Percentiles rank a stretch among this genome's conserved stretches.
Evolutionary conservation across 2,329 filamentous ascomycete genomes (phyloP).

Genomic region (Kalmusia sp.): DNA sequence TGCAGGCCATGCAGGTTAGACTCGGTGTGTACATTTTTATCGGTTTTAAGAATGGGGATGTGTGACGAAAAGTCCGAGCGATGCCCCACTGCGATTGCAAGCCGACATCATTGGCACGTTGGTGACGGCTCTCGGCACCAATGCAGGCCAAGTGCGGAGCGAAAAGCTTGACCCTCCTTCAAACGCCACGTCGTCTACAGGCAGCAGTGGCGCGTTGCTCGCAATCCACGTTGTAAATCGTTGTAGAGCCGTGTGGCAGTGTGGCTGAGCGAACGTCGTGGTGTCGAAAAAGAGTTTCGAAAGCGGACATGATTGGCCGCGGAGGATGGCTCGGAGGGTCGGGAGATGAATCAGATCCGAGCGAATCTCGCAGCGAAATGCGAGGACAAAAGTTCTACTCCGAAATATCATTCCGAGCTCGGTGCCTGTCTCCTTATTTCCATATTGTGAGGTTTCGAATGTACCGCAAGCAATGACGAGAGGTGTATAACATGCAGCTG

Average conservation of each 20-base stretch:
- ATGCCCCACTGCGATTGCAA: not conserved
- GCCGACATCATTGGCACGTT: not conserved
- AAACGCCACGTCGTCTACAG: not conserved
- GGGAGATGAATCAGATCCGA: not conserved
- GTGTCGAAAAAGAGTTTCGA: too few relatives aligned
- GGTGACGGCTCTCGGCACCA: not conserved
- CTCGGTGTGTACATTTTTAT: not conserved
- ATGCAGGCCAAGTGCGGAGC: constrained; percentile 8
- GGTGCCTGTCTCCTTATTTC: not conserved
- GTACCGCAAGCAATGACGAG: too few relatives aligned
- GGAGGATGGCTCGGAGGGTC: not conserved
- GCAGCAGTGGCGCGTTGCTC: not conserved
- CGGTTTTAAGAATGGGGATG: not conserved
- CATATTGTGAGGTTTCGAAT: not conserved
- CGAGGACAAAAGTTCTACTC: not conserved
- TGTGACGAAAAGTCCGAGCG: constrained; percentile 9
- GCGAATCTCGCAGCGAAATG: not conserved
- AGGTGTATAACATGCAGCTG: too few relatives aligned
- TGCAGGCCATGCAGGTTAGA: not conserved
- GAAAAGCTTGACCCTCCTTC: constrained; percentile 1
- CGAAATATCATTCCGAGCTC: constrained; percentile 3
- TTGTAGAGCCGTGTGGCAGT: not conserved
- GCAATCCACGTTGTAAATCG: not conserved
- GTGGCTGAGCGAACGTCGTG: too few relatives aligned
- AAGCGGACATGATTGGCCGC: not conserved